These are phyloP conservation scores for Pseudocercospora vitis DNA, from an alignment of 2,329 filamentous ascomycete genomes.

Conservation along the genomic window DNA sequence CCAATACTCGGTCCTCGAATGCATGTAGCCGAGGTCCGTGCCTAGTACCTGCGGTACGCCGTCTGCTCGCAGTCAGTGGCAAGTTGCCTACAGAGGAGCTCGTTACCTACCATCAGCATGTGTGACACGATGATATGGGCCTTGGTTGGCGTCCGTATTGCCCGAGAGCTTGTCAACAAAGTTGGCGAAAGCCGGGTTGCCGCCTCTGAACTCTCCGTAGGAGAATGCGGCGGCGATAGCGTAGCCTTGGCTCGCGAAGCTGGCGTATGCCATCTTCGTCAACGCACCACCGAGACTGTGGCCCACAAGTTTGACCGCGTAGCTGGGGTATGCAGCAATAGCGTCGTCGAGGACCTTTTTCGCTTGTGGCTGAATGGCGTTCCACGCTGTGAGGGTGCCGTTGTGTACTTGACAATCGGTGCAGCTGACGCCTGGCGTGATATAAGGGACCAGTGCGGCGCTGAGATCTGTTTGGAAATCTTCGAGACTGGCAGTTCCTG, in stretches of 20 bases:
- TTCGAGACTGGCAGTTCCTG: conserved; percentile 13
- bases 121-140: conserved; percentile 17
- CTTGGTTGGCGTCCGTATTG: background rate
- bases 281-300: conserved; percentile 18
- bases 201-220: conserved; percentile 13
- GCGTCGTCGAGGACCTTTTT: background rate
- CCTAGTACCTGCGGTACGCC: background rate
- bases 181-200: conserved; percentile 12
- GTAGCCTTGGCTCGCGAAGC: conserved; percentile 6
- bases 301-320: conserved; percentile 12
- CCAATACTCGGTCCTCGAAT: conserved; percentile 14
- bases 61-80: background rate
- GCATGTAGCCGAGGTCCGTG: background rate
- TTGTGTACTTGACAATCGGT: conserved; percentile 13
- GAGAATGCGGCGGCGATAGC: conserved; percentile 9
- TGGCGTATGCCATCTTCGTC: conserved; percentile 11
- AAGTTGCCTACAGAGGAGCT: background rate
- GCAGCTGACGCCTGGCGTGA: conserved; percentile 13
- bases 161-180: conserved; percentile 7
- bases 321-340: conserved; percentile 11
- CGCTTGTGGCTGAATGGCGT: background rate
- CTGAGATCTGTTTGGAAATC: conserved; percentile 16
- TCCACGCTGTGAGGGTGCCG: conserved; percentile 12
- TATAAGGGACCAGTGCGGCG: conserved; percentile 6
- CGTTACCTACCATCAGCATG: conserved; percentile 13